Evolutionary conservation across 208 protist species (phyloP).

Genomic region (Trypanosomatidae sp.): DNA sequence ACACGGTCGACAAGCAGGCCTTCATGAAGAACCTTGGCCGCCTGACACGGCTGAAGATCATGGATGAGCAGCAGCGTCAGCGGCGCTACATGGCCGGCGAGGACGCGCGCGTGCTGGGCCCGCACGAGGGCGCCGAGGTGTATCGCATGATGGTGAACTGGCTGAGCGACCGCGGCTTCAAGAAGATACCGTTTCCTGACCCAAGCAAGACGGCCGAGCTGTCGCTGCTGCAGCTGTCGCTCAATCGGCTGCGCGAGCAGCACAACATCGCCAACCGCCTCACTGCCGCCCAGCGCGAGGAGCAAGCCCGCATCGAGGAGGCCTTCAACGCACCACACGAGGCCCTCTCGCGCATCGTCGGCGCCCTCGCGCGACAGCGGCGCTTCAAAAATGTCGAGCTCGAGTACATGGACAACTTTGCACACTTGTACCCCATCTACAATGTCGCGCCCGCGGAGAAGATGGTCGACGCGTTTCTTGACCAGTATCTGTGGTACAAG

Average conservation of each 20-base stretch:
- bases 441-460: constrained; percentile 99
- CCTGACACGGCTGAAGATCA: constrained; percentile 98
- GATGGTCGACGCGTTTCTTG: constrained; percentile 99
- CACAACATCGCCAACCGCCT: constrained; percentile 98
- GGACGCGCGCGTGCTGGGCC: constrained; percentile 81
- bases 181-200: constrained; percentile 99
- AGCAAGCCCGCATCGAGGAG: constrained; percentile 99
- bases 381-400: constrained; percentile 99
- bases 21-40: constrained; percentile 99
- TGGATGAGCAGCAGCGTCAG: constrained; percentile 99
- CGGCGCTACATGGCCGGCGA: constrained; percentile 98
- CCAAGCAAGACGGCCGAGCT: constrained; percentile 99
- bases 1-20: constrained; percentile 99
- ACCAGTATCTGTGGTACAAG: constrained; percentile 99
- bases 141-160: constrained; percentile 99
- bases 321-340: constrained; percentile 99
- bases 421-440: constrained; percentile 98
- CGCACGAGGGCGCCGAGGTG: constrained; percentile 97
- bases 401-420: constrained; percentile 99
- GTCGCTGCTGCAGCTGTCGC: constrained; percentile 98
- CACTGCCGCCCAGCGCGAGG: constrained; percentile 98
- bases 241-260: constrained; percentile 98
- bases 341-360: constrained; percentile 97
- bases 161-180: constrained; percentile 98
- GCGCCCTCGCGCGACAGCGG: constrained; percentile 97